Percentiles rank a stretch among this genome's conserved stretches.
These are phyloP conservation scores for Delonix regia DNA, from an alignment of 306 rosid species.

Conservation along the genomic window DNA sequence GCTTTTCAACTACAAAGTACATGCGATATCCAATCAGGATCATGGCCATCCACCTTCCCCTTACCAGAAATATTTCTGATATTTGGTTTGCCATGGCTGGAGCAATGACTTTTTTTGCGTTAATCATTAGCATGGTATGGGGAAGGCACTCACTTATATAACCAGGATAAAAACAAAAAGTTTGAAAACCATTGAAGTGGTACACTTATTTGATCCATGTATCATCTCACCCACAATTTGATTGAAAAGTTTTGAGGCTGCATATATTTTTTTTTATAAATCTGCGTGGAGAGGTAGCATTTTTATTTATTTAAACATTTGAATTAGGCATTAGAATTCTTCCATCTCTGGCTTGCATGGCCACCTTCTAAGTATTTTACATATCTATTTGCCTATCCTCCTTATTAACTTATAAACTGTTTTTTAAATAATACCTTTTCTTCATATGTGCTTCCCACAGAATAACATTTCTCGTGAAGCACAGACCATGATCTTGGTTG, in stretches of 20 bases:
- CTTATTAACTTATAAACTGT: background rate
- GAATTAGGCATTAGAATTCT: background rate
- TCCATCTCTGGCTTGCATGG: background rate
- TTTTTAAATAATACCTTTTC: background rate
- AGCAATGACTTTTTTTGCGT: background rate
- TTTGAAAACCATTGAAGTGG: background rate
- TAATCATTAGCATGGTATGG: background rate
- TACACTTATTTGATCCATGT: background rate
- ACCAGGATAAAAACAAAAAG: background rate
- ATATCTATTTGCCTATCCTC: background rate
- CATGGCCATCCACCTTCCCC: background rate
- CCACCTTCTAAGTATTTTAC: background rate
- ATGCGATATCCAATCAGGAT: background rate
- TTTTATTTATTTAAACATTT: background rate
- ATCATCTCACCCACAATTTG: background rate
- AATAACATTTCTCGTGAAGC: slow-evolving; percentile 85
- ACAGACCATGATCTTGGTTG: slow-evolving; percentile 86
- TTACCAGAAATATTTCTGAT: background rate
- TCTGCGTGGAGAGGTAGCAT: background rate
- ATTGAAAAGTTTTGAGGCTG: background rate
- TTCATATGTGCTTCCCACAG: slow-evolving; percentile 41
- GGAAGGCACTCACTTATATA: background rate
- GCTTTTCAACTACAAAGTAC: background rate
- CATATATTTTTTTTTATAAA: too few species aligned
- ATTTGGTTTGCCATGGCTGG: background rate